Evolutionary conservation across 2,329 filamentous ascomycete genomes (phyloP), one percentile per base, ranked within the genome.

Genomic region (Nemania sp.): DNA sequence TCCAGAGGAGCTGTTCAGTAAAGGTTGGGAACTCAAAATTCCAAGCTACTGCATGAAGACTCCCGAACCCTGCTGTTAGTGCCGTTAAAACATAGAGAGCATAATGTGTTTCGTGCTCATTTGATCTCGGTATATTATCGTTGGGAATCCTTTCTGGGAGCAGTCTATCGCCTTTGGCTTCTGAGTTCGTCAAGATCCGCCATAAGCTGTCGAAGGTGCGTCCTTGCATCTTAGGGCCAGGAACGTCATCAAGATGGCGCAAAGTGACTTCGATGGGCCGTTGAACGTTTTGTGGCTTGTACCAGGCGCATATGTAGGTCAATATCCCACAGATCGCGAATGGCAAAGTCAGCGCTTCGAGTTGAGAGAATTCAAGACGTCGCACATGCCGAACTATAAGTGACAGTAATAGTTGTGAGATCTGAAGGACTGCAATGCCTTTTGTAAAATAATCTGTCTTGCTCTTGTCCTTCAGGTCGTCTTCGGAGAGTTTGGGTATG

Each of bases 41-140:
- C 58, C 58, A 60, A 50, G 58, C 49, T n/a, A 59, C 32, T 45
- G 57, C 46, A 32, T 59, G 51, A 2, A 54, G 45, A n/a, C 57
- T 54, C 45, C 57, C 57, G n/a, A 59, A 54, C 1, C 12, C 50
- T 39, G 18, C 50, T 9, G 57, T 48, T 7, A 59, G 32, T 10
- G 13, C 45, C 9, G 57, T 35, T 13, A 60, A 39, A 3, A 60
- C 43, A 10, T 42, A 54, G 11, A 59, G 46, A 47, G 57, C 35
- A 11, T 51, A 55, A 39, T 51, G 45, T 29, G 20, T 54, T 25
- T 59, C 46, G 37, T 46, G 3, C 13, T 15, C 25, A 34, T 46
- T 51, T n/a, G 39, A 21, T 25, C 1, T 39, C 20, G 57, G 45
- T 59, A 59, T 51, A 11, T 55, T 59, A 32, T 59, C 46, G 34